These are phyloP conservation scores for Penicillium hordei DNA, from an alignment of 2,329 filamentous ascomycete species.

Conservation along the genomic window DNA sequence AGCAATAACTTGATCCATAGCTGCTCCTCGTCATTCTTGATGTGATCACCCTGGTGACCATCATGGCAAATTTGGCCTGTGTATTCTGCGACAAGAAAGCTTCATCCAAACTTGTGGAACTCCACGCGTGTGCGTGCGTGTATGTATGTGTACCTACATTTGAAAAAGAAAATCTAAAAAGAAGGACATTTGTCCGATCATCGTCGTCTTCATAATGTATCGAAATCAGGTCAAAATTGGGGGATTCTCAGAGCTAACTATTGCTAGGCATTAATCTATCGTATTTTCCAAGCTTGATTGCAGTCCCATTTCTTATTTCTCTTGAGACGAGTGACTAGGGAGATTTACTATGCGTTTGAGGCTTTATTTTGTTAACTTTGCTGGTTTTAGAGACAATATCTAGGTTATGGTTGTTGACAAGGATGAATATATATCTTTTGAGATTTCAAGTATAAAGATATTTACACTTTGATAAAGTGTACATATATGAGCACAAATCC, in stretches of 20 bases:
- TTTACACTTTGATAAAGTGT: rapidly evolving
- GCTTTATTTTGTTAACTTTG: not conserved
- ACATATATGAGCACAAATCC: rapidly evolving
- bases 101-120: not conserved
- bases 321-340: rapidly evolving
- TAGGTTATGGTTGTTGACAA: rapidly evolving
- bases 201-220: not conserved
- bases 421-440: not conserved
- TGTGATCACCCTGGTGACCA: not conserved
- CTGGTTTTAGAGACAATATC: not conserved
- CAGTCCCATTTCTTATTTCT: rapidly evolving
- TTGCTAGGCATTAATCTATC: too few relatives aligned
- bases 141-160: not conserved
- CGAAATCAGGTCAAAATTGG: not conserved
- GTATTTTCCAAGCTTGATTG: not conserved
- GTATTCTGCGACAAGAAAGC: not conserved
- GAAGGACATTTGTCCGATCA: not conserved
- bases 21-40: not conserved
- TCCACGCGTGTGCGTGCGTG: rapidly evolving
- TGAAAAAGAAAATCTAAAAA: not conserved
- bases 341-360: not conserved
- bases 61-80: not conserved
- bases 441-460: not conserved
- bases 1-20: not conserved
- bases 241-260: not conserved